phyloP scores from a whole-genome alignment of 495 filamentous ascomycete species.

The Lophium mytilinum region DNA sequence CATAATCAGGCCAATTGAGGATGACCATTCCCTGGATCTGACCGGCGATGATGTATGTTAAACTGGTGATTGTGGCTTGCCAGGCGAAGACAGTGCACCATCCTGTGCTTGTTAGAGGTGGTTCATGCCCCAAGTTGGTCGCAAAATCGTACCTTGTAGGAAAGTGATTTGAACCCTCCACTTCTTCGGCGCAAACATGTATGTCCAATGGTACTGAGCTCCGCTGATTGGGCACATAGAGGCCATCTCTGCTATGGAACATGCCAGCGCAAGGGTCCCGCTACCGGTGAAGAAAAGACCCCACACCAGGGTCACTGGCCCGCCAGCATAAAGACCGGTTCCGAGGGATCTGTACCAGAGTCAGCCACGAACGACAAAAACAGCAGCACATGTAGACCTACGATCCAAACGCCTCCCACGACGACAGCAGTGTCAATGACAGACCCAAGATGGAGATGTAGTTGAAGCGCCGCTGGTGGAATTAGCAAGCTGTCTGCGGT shows the following conservation, averaged over 20 bases:
- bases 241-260: constrained; percentile 16
- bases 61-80: constrained; percentile 28
- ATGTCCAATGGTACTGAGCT: constrained; percentile 17
- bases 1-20: constrained; percentile 23
- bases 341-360: background rate
- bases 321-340: constrained; percentile 15
- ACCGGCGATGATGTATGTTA: constrained; percentile 30
- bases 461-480: background rate
- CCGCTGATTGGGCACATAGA: constrained; percentile 10
- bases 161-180: background rate
- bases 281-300: constrained; percentile 24
- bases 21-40: constrained; percentile 38
- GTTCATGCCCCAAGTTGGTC: background rate
- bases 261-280: constrained; percentile 23
- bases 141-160: constrained; percentile 8
- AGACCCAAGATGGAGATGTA: background rate
- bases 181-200: constrained; percentile 3
- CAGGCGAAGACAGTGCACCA: constrained; percentile 32
- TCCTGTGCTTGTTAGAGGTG: constrained; percentile 7
- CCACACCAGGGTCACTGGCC: constrained; percentile 32
- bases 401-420: background rate
- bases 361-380: background rate
- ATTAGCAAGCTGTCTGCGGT: background rate
- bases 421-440: background rate
- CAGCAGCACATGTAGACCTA: background rate